A percentile compares a stretch with the other conserved stretches of the same genome.
Conservation (phyloP, 2,329 filamentous ascomycete species). For the Penicillium sp. region DNA sequence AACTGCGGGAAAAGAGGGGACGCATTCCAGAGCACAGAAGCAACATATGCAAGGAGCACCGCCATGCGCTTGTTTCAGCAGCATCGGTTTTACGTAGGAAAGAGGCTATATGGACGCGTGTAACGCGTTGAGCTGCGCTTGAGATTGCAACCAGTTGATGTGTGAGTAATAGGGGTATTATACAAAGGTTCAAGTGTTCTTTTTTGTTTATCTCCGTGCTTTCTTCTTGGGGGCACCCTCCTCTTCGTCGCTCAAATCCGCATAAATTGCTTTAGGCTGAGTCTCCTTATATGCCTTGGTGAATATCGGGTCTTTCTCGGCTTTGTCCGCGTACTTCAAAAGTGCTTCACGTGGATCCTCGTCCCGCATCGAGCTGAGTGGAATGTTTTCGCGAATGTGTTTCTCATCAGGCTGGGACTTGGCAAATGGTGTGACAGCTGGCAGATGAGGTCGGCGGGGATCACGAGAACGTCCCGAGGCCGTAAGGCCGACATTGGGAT, state of each 20-base stretch:
- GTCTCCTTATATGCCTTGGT: constrained; percentile 90
- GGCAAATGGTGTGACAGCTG: constrained; percentile 78
- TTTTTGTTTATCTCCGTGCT: constrained; percentile 27
- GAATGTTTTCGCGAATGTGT: constrained; percentile 81
- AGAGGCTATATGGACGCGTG: background rate
- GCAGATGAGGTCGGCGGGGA: constrained; percentile 77
- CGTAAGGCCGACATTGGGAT: constrained; percentile 68
- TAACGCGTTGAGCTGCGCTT: too few species aligned
- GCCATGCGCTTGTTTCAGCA: constrained; percentile 6
- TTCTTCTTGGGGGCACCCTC: constrained; percentile 62
- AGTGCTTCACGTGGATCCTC: constrained; percentile 93
- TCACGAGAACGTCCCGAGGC: constrained; percentile 71
- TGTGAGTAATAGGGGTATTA: constrained; percentile 1
- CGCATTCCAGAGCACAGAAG: constrained; percentile 5
- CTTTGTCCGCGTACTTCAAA: constrained; percentile 89
- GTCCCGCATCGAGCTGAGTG: constrained; percentile 85
- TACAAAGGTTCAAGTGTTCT: constrained; percentile 1
- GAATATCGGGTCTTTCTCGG: constrained; percentile 87
- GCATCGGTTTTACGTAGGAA: background rate
- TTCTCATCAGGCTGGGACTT: constrained; percentile 85
- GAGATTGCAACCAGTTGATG: background rate
- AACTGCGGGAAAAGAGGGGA: constrained; percentile 13
- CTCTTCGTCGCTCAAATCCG: constrained; percentile 77
- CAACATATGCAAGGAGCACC: constrained; percentile 11
- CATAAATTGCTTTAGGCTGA: constrained; percentile 87